Evolutionary conservation across 2,329 filamentous ascomycete species (phyloP), one percentile per base, ranked within the genome.

Genomic region (Pseudocercospora vitis): DNA sequence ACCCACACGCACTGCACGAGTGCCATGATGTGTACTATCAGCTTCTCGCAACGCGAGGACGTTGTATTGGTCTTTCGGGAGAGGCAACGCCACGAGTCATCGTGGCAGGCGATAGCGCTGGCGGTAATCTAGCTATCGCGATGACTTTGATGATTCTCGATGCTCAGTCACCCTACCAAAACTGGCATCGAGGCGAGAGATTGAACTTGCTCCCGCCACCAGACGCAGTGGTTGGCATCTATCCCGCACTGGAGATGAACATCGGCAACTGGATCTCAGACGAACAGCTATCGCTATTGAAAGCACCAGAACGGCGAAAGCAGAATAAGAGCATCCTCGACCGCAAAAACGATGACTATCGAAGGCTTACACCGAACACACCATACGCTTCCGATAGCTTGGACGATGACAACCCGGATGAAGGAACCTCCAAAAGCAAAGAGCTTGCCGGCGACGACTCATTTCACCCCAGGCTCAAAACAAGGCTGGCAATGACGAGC

Each of bases 201-300:
- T 11, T 74, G 74, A 16, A 76, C 67, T n/a, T 50, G 7, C 50
- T 61, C 7, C 57, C 63, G 14, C 57, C 68, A 83, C 94, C 94
- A 0, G 87, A 88, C 48, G 92, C 91, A 0, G 73, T 97, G 6
- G 79, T 97, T 0, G 78, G 96, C 45, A 85, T 95, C 54, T 99
- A 99, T 65, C 94, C 94, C 0, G 86, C 87, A 0, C 75, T 99
- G 55, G 94, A 97, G 66, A 91, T 97, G 88, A 96, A 95, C 66
- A 97, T 97, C 61, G 90, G 90, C 31, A 96, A 91, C 71, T 99
- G 94, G 94, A 97, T 99, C 91, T 91, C 89, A 0, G 92, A 97
- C 64, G 92, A 97, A 70, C 91, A 99, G 69, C 95, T 97, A 89
- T 84, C 89, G 0, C 75, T 99, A 56, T 95, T 99, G 59, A 86